Evolutionary conservation across 805 yeast species (phyloP), one percentile per base, ranked within the genome.

Genomic region (Metschnikowia noctiluminum): DNA sequence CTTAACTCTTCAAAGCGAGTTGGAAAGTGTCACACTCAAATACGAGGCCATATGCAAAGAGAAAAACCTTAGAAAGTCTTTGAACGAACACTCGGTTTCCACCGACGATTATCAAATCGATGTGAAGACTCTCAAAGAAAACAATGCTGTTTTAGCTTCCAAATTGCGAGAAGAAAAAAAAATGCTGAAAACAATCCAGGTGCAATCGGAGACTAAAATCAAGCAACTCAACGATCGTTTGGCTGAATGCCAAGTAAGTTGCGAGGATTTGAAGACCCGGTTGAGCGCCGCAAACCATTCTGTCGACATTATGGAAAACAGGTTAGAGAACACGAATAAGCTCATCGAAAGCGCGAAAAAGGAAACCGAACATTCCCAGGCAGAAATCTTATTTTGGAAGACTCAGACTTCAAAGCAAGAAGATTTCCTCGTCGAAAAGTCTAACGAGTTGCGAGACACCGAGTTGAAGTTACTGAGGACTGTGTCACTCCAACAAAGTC

Each of bases 21-120:
- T 87, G 35, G 71, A 74, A 16, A 69, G 76, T 14, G 60, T 81
- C 9, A 80, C 79, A 53, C 60, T 74, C 2, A 81, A 79, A 60
- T 63, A 83, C 38, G 78, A 73, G 10, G 76, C 85, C 1, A 73
- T 80, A 2, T 68, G 76, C 4, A 77, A 81, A 52, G 95, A 88
- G 62, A 78, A 90, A 47, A 95, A 90, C 56, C 79, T 82, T 69
- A 76, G 84, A 57, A 75, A 82, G 60, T 49, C 49, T 3, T 39
- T 53, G 37, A 31, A 40, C 37, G 42, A 44, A 26, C 43, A 39
- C 9, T 14, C 28, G 27, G 10, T 34, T 16, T 30, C 39, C n/a
- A n/a, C 38, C 21, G 56, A 54, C n/a, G 43, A 35, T 15, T 42
- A 39, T 44, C 52, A 38, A 43, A 48, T 34, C 38, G 64, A 63